phyloP scores from a whole-genome alignment of 1,139 yeast genomes.

The Suhomyces maxii region DNA sequence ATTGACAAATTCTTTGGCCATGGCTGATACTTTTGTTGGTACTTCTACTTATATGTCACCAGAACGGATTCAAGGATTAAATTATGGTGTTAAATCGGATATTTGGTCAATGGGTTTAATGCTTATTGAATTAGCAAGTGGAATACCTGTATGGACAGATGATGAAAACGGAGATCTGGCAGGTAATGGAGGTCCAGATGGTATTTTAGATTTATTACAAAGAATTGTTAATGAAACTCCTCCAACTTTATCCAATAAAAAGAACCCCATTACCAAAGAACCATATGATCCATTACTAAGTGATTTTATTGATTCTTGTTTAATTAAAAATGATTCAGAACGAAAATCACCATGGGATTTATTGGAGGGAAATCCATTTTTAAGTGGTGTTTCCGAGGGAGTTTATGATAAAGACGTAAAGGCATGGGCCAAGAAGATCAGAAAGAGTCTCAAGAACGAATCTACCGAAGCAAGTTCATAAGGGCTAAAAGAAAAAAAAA shows the following conservation, averaged over 20 bases:
- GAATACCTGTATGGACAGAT: conserved; percentile 51
- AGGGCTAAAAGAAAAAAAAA: no score
- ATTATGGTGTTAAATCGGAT: conserved; percentile 89
- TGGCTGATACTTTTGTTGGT: conserved; percentile 96
- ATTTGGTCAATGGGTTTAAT: conserved; percentile 95
- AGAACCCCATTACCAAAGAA: conserved; percentile 25
- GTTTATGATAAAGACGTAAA: conserved; percentile 44
- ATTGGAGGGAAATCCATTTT: conserved; percentile 42
- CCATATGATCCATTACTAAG: conserved; percentile 48
- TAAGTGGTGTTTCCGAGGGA: conserved; percentile 43
- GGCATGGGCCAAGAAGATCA: conserved; percentile 51
- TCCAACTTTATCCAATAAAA: conserved; percentile 54
- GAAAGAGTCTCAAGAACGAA: conserved; percentile 32
- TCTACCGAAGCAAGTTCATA: neutral
- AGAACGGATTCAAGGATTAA: conserved; percentile 92
- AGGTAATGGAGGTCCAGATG: conserved; percentile 58
- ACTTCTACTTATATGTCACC: conserved; percentile 98
- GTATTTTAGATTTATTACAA: conserved; percentile 86
- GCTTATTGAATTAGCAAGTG: conserved; percentile 85
- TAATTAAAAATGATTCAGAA: conserved; percentile 61
- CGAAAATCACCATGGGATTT: conserved; percentile 67
- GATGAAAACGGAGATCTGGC: conserved; percentile 14
- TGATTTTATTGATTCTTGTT: conserved; percentile 66
- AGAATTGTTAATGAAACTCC: conserved; percentile 92
- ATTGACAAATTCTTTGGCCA: conserved; percentile 75